Percentiles rank a stretch among this genome's conserved stretches.
Evolutionary conservation across 441 rosid genomes (phyloP).

Genomic region (Francoa sonchifolia): DNA sequence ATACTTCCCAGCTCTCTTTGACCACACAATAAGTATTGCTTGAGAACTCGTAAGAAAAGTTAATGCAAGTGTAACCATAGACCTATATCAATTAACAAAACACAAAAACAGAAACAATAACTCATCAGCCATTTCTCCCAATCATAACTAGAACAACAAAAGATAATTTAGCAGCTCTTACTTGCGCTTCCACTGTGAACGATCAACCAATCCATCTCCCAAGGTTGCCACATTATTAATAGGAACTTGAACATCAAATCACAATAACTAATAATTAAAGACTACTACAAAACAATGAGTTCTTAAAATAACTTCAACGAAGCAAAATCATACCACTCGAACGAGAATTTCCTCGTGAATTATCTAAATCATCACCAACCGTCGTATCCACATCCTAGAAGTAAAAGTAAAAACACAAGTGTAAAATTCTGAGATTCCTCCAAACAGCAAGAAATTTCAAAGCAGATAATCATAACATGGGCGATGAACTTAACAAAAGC

Average conservation of each 20-base stretch:
- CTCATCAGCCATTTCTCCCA: background rate
- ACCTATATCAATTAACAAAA: slow-evolving; percentile 23
- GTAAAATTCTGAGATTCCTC: background rate
- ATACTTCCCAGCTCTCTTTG: slow-evolving; percentile 93
- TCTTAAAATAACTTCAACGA: background rate
- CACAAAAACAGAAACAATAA: slow-evolving; percentile 1
- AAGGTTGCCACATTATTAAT: slow-evolving; percentile 25
- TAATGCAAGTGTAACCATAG: slow-evolving; percentile 68
- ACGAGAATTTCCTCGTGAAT: slow-evolving; percentile 32
- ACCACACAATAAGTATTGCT: slow-evolving; percentile 93
- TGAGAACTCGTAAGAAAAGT: slow-evolving; percentile 88
- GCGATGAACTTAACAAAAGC: background rate
- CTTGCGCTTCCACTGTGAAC: slow-evolving; percentile 75
- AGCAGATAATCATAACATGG: background rate
- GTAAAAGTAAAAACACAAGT: slow-evolving; percentile 7
- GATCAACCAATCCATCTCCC: slow-evolving; percentile 27
- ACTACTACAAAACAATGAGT: background rate
- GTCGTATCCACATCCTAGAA: slow-evolving; percentile 30
- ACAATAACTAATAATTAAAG: background rate
- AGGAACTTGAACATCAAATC: slow-evolving; percentile 20
- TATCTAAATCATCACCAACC: slow-evolving; percentile 39
- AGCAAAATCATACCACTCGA: slow-evolving; percentile 21
- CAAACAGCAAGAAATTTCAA: background rate
- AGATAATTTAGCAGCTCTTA: slow-evolving; percentile 15
- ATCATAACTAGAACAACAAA: background rate